Percentiles rank a stretch among this genome's conserved stretches.
These are phyloP conservation scores for Calonectria henricotiae DNA, from an alignment of 2,329 filamentous ascomycete genomes.

Conservation along the genomic window DNA sequence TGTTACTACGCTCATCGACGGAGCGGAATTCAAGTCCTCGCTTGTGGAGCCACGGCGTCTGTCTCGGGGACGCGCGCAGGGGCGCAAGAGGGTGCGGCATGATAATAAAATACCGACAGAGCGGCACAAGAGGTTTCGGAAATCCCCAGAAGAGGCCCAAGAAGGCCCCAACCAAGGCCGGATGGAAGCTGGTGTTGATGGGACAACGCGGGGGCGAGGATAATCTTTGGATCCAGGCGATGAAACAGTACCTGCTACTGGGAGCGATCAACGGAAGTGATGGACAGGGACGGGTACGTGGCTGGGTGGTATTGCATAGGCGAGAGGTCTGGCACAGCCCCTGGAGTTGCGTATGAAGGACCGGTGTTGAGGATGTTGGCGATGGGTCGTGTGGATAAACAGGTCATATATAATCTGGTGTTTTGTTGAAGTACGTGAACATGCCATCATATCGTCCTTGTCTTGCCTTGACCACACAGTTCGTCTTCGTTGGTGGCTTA, in stretches of 20 bases:
- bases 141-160: neutral
- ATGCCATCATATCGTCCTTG: conserved; percentile 9
- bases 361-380: conserved; percentile 1
- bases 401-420: neutral
- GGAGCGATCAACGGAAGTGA: conserved; percentile 19
- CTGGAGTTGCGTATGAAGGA: conserved; percentile 22
- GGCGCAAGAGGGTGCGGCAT: conserved; percentile 7
- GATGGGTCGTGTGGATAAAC: neutral
- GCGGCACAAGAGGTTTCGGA: conserved; percentile 20
- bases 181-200: conserved; percentile 24
- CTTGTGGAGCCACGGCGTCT: conserved; percentile 38
- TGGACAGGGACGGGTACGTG: conserved; percentile 16
- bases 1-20: conserved; percentile 38
- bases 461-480: neutral
- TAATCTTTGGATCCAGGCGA: conserved; percentile 23
- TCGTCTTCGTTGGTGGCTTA: conserved; percentile 14
- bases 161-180: neutral
- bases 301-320: conserved; percentile 23
- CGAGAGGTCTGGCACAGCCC: conserved; percentile 29
- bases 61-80: conserved; percentile 5
- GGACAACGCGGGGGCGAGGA: conserved; percentile 32
- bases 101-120: conserved; percentile 1
- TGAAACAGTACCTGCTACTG: conserved; percentile 23
- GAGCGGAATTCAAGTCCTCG: conserved; percentile 22
- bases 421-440: conserved; percentile 11